These are phyloP conservation scores for Calonectria hawksworthii DNA, from an alignment of 2,329 filamentous ascomycete species.

Conservation along the genomic window DNA sequence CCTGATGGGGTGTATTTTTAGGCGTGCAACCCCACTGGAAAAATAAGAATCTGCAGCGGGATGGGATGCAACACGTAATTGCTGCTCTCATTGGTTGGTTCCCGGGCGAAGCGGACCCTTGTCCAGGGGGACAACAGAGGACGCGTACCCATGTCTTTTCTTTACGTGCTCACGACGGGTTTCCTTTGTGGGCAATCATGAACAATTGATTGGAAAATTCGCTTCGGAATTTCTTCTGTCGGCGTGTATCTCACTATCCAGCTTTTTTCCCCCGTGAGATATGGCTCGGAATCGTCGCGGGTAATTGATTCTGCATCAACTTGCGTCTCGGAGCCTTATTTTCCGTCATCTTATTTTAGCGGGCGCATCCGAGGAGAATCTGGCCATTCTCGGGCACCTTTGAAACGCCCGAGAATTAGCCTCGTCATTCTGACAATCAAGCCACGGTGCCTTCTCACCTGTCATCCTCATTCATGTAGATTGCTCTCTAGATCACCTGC, in stretches of 20 bases:
- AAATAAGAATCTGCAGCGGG: not conserved
- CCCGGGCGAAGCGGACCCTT: not conserved
- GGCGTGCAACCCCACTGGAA: too few relatives aligned
- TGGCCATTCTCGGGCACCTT: not conserved
- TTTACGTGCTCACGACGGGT: not conserved
- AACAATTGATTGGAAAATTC: not conserved
- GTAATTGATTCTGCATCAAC: not conserved
- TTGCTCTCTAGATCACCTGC: not conserved
- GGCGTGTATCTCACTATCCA: not conserved
- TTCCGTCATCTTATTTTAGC: not conserved
- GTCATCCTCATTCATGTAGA: not conserved
- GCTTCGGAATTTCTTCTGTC: not conserved
- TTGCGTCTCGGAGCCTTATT: not conserved
- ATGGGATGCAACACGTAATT: not conserved
- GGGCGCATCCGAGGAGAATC: not conserved
- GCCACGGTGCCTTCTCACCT: not conserved
- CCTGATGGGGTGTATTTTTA: too few relatives aligned
- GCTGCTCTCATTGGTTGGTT: not conserved
- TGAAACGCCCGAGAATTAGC: conserved; percentile 7
- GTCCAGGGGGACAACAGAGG: not conserved
- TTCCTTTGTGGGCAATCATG: not conserved
- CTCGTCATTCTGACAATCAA: not conserved
- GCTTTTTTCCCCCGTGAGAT: not conserved
- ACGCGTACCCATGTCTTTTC: not conserved
- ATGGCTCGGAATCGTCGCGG: not conserved